Percentiles rank a stretch among this genome's conserved stretches.
Conservation (phyloP, 1,139 yeast species). For the Lodderomyces metapsilosis region DNA sequence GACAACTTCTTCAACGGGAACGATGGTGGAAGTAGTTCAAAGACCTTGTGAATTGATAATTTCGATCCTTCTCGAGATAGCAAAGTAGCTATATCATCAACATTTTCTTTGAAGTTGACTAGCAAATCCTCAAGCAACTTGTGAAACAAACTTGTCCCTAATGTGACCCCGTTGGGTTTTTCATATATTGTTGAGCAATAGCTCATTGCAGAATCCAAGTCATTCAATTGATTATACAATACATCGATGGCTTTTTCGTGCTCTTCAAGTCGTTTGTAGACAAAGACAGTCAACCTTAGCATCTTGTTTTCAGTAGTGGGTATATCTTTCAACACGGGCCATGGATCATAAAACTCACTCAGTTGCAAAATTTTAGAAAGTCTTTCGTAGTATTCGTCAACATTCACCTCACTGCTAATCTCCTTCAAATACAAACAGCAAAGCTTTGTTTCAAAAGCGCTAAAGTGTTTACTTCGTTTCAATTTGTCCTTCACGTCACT, state of each 20-base stretch:
- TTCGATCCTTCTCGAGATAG: conserved; percentile 51
- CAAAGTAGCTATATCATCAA: conserved; percentile 42
- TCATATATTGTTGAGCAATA: conserved; percentile 57
- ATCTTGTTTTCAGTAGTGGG: conserved; percentile 37
- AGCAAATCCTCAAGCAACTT: conserved; percentile 39
- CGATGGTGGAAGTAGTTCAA: conserved; percentile 51
- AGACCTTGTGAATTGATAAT: conserved; percentile 50
- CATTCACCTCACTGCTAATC: conserved; percentile 19
- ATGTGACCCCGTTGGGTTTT: conserved; percentile 28
- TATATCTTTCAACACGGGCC: conserved; percentile 39
- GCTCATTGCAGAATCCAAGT: conserved; percentile 55
- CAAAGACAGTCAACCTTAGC: conserved; percentile 51
- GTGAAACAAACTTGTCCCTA: conserved; percentile 41
- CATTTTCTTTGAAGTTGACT: conserved; percentile 29
- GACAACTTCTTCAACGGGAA: conserved; percentile 47
- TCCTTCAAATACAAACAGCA: conserved; percentile 53
- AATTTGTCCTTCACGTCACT: conserved; percentile 45
- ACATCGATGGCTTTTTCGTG: conserved; percentile 68
- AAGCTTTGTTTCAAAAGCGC: conserved; percentile 50
- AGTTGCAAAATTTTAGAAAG: conserved; percentile 36
- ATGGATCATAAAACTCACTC: conserved; percentile 44
- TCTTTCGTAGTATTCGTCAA: conserved; percentile 27
- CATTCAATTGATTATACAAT: conserved; percentile 56
- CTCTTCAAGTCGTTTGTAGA: conserved; percentile 59
- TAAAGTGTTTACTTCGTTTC: conserved; percentile 26